Conservation (phyloP, 2,329 filamentous ascomycete genomes). For the Colletotrichum brevisporum region DNA sequence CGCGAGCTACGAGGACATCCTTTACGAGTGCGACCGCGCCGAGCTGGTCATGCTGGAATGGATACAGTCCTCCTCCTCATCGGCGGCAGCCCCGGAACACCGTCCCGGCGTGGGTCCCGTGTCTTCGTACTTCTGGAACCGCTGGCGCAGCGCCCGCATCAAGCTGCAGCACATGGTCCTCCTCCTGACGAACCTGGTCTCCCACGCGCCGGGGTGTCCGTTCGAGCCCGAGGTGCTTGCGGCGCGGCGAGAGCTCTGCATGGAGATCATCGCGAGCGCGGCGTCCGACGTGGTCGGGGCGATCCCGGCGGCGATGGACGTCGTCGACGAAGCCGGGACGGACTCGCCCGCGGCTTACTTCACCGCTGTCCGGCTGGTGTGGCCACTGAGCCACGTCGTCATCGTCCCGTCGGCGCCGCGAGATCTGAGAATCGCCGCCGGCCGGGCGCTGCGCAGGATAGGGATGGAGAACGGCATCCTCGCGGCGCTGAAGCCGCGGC, state of each 20-base stretch:
- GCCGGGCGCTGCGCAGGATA: constrained; percentile 48
- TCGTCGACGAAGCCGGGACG: constrained; percentile 43
- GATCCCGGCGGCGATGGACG: constrained; percentile 46
- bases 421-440: constrained; percentile 48
- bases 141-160: constrained; percentile 51
- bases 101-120: constrained; percentile 39
- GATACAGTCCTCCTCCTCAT: constrained; percentile 40
- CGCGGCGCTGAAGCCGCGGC: constrained; percentile 48
- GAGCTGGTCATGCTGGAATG: constrained; percentile 47
- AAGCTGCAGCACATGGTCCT: constrained; percentile 53
- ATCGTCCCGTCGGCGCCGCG: constrained; percentile 47
- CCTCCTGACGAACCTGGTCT: constrained; percentile 52
- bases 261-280: constrained; percentile 45
- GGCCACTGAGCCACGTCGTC: constrained; percentile 53
- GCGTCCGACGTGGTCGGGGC: constrained; percentile 49
- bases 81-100: constrained; percentile 42
- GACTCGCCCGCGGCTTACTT: constrained; percentile 51
- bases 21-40: constrained; percentile 47
- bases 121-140: constrained; percentile 49
- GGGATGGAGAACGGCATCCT: constrained; percentile 54
- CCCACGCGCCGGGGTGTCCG: constrained; percentile 47
- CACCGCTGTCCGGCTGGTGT: constrained; percentile 55
- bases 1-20: constrained; percentile 31
- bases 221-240: constrained; percentile 46
- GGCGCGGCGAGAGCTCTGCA: constrained; percentile 48